These are phyloP conservation scores for Oidiodendron maius DNA, from an alignment of 495 filamentous ascomycete genomes.

Conservation along the genomic window DNA sequence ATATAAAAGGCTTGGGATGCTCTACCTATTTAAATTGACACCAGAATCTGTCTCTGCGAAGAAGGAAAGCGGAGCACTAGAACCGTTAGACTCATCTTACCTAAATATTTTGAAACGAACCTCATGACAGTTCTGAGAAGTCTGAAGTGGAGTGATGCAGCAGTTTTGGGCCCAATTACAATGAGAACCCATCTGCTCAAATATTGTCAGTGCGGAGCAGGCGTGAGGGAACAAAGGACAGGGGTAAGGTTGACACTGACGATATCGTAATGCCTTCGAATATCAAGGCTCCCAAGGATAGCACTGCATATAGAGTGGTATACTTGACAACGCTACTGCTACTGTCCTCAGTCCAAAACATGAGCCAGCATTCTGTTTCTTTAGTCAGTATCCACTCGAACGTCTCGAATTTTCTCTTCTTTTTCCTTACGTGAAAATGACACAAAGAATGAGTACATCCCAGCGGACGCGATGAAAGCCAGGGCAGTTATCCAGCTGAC, in stretches of 20 bases:
- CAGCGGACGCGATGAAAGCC: neutral
- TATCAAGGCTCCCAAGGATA: neutral
- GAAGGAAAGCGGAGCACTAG: slow-evolving; percentile 20
- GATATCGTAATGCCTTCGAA: neutral
- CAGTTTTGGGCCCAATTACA: neutral
- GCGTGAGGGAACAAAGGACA: too few species aligned
- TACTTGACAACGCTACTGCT: neutral
- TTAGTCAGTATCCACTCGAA: too few species aligned
- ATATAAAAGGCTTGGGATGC: neutral
- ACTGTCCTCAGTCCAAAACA: neutral
- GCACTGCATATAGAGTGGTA: neutral
- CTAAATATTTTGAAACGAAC: too few species aligned
- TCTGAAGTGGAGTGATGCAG: neutral
- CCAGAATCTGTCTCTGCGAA: slow-evolving; percentile 22
- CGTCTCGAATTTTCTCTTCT: too few species aligned
- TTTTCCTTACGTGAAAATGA: too few species aligned
- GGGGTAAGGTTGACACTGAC: too few species aligned
- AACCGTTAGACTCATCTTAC: too few species aligned
- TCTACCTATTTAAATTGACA: slow-evolving; percentile 22
- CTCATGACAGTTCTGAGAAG: slow-evolving; percentile 3
- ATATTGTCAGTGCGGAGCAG: too few species aligned
- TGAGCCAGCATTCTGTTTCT: neutral
- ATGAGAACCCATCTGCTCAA: neutral
- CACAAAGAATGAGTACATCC: neutral
- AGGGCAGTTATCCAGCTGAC: neutral